Conservation (phyloP, 495 filamentous ascomycete genomes). For the Usnea hakonensis region DNA sequence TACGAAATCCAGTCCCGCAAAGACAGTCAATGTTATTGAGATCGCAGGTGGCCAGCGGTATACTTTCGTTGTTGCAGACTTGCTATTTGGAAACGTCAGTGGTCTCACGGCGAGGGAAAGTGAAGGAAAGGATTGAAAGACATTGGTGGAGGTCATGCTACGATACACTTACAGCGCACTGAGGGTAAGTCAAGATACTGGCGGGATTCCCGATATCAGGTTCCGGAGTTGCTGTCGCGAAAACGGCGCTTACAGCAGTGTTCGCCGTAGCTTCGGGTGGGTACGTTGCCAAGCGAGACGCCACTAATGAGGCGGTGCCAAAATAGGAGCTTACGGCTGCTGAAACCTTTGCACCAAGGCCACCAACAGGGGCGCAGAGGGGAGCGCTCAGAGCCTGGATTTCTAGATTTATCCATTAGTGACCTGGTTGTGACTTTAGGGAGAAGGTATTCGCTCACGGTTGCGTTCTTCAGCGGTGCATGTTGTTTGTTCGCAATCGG, state of each 20-base stretch:
- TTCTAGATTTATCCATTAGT: not conserved
- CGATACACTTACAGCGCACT: slow-evolving; percentile 3
- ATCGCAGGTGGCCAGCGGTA: not conserved
- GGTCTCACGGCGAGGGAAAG: not conserved
- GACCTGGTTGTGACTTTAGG: not conserved
- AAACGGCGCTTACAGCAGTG: not conserved
- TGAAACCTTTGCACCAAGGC: not conserved
- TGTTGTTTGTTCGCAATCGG: slow-evolving; percentile 7
- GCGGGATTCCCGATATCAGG: not conserved
- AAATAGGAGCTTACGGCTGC: not conserved
- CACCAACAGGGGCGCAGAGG: slow-evolving; percentile 14
- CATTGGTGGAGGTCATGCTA: not conserved
- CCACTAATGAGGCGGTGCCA: not conserved
- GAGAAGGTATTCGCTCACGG: not conserved
- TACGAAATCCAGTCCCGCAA: slow-evolving; percentile 1
- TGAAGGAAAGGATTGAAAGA: no score
- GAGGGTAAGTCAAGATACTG: slow-evolving; percentile 6
- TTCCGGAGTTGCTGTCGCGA: not conserved
- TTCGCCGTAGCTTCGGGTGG: not conserved
- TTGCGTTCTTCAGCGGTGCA: slow-evolving; percentile 12
- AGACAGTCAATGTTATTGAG: not conserved
- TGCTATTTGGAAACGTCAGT: not conserved
- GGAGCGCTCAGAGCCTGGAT: not conserved
- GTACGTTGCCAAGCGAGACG: not conserved
- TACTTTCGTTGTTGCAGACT: not conserved